phyloP scores from a whole-genome alignment of 352 stramenopile genomes.

The Globisporangium middletonii region DNA sequence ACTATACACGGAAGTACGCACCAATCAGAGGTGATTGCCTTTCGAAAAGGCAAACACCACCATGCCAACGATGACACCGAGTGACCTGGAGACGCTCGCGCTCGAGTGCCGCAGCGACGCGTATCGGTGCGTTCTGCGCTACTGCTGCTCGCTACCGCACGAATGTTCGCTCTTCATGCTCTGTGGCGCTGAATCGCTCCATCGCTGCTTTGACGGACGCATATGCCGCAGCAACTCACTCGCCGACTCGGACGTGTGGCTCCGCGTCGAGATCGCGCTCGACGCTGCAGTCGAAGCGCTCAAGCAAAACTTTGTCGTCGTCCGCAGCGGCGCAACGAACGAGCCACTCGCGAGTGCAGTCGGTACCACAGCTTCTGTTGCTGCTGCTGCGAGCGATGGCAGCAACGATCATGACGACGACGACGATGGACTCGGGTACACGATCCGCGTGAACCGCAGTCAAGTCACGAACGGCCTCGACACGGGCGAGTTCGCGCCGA shows the following conservation, averaged over 20 bases:
- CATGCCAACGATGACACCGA: neutral
- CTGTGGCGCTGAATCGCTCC: neutral
- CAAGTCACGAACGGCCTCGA: slow-evolving; percentile 18
- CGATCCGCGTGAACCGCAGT: slow-evolving; percentile 35
- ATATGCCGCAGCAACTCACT: slow-evolving; percentile 10
- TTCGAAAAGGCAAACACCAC: neutral
- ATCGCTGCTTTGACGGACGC: neutral
- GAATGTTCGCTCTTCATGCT: neutral
- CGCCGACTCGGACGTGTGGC: slow-evolving; percentile 18
- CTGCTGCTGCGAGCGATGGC: neutral
- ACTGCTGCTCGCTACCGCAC: neutral
- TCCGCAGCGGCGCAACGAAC: slow-evolving; percentile 6
- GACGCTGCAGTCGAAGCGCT: slow-evolving; percentile 10
- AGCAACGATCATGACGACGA: slow-evolving; percentile 21
- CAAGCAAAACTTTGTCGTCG: slow-evolving; percentile 10
- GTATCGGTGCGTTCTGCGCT: slow-evolving; percentile 32
- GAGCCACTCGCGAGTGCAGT: neutral
- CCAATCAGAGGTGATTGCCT: neutral
- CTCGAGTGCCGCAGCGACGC: slow-evolving; percentile 35
- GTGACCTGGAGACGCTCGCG: slow-evolving; percentile 52
- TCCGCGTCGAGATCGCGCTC: slow-evolving; percentile 12
- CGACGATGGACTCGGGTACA: slow-evolving; percentile 71
- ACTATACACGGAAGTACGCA: too few relatives aligned
- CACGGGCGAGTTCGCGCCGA: slow-evolving; percentile 21
- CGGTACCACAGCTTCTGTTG: neutral